These are phyloP conservation scores for Sindora glabra DNA, from an alignment of 306 rosid species.

Conservation along the genomic window DNA sequence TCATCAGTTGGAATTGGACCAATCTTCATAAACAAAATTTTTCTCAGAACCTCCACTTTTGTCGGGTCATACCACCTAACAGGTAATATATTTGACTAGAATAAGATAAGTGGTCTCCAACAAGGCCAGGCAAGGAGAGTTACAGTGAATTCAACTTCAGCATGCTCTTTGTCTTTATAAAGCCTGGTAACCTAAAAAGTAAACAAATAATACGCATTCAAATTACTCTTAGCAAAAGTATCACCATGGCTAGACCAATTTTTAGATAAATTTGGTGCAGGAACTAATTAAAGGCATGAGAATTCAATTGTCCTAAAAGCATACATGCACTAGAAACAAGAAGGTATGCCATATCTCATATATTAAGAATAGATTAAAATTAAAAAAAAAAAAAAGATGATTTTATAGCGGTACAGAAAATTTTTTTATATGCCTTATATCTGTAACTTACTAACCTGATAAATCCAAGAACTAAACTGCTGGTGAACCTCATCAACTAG, in stretches of 20 bases:
- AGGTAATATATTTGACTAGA: background rate
- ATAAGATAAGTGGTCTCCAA: background rate
- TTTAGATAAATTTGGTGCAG: no score
- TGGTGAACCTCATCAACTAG: conserved; percentile 74
- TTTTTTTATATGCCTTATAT: background rate
- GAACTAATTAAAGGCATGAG: no score
- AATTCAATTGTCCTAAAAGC: no score
- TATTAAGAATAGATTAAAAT: no score
- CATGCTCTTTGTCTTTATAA: conserved; percentile 79
- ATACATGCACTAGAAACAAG: background rate
- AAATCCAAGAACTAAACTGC: conserved; percentile 68
- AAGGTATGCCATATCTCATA: no score
- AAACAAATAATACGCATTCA: no score
- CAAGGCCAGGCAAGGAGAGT: conserved; percentile 18
- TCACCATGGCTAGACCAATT: no score
- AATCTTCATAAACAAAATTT: conserved; percentile 45
- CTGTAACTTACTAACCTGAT: conserved; percentile 48
- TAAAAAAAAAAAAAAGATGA: background rate
- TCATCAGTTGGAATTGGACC: conserved; percentile 87
- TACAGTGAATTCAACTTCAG: conserved; percentile 87
- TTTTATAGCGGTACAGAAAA: background rate
- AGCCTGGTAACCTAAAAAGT: conserved; percentile 63
- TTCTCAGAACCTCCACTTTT: conserved; percentile 18
- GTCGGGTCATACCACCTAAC: background rate
- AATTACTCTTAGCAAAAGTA: background rate